Conservation (phyloP, 2,329 filamentous ascomycete genomes). For the Periconia sp. region DNA sequence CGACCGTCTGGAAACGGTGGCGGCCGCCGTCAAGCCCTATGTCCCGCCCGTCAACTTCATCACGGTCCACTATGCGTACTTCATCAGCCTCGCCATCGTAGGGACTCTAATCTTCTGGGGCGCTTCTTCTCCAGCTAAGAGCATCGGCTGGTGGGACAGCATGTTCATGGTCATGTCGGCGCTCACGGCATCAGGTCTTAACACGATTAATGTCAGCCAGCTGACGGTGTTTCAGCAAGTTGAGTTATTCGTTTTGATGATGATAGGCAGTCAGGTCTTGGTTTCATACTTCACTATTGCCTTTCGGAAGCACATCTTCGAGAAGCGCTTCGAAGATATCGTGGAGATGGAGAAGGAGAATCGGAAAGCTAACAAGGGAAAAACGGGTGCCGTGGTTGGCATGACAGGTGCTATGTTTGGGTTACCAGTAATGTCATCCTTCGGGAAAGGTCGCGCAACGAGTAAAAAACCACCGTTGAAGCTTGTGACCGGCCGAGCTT, state of each 20-base stretch:
- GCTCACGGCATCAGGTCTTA: constrained; percentile 21
- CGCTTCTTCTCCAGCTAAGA: constrained; percentile 22
- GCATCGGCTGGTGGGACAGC: constrained; percentile 29
- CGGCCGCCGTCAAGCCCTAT: constrained; percentile 16
- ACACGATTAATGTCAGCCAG: constrained; percentile 28
- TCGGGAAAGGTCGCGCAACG: constrained; percentile 20
- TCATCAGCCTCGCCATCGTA: constrained; percentile 20
- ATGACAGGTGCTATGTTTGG: constrained; percentile 32
- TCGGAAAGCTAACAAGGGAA: constrained; percentile 20
- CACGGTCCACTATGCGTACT: constrained; percentile 29
- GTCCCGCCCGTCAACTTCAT: constrained; percentile 30
- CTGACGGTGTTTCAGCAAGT: constrained; percentile 24
- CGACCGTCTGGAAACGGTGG: constrained; percentile 1
- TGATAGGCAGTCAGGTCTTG: constrained; percentile 27
- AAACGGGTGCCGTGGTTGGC: constrained; percentile 22
- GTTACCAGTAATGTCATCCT: constrained; percentile 26
- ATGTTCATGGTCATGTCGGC: constrained; percentile 27
- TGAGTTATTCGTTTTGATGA: constrained; percentile 27
- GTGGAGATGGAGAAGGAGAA: constrained; percentile 26
- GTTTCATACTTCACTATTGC: constrained; percentile 27
- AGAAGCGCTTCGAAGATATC: constrained; percentile 30
- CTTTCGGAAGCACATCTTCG: constrained; percentile 29
- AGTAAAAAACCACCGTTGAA: constrained; percentile 12
- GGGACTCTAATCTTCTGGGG: constrained; percentile 29
- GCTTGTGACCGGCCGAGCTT: constrained; percentile 4